These are phyloP conservation scores for Malus sylvestris DNA, from an alignment of 306 rosid species.

Conservation along the genomic window DNA sequence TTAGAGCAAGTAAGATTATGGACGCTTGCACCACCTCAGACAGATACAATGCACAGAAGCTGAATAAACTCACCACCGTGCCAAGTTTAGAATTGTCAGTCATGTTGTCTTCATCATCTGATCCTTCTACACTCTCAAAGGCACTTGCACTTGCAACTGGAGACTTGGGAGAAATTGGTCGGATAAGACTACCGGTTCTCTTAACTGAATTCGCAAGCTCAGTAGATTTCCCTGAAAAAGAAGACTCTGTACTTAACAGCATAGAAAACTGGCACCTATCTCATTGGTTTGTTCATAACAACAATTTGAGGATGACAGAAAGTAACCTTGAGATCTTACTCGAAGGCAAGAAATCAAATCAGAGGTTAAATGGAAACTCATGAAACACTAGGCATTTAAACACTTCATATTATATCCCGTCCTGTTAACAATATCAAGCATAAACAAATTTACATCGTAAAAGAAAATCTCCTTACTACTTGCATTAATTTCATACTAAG, in stretches of 20 bases:
- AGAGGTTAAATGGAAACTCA: not conserved
- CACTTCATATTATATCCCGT: not conserved
- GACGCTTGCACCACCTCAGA: not conserved
- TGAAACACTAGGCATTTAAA: not conserved
- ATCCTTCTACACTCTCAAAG: constrained; percentile 85
- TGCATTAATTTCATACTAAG: not conserved
- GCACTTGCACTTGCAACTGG: constrained; percentile 94
- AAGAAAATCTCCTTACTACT: not conserved
- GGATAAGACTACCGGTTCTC: constrained; percentile 38
- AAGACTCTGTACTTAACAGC: constrained; percentile 3
- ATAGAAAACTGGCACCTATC: not conserved
- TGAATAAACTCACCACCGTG: constrained; percentile 54
- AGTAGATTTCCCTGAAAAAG: constrained; percentile 57
- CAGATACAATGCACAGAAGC: not conserved
- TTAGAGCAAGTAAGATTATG: not conserved
- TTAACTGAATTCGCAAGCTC: constrained; percentile 33
- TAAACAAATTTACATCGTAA: not conserved
- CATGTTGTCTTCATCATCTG: constrained; percentile 72
- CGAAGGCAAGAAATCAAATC: not conserved
- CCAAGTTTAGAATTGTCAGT: constrained; percentile 41
- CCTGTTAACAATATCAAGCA: not conserved
- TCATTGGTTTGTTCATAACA: not conserved
- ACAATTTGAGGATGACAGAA: not conserved
- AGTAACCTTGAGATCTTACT: not conserved
- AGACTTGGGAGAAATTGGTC: constrained; percentile 78